Conservation (phyloP, 495 filamentous ascomycete species). For the Sordaria brevicollis region DNA sequence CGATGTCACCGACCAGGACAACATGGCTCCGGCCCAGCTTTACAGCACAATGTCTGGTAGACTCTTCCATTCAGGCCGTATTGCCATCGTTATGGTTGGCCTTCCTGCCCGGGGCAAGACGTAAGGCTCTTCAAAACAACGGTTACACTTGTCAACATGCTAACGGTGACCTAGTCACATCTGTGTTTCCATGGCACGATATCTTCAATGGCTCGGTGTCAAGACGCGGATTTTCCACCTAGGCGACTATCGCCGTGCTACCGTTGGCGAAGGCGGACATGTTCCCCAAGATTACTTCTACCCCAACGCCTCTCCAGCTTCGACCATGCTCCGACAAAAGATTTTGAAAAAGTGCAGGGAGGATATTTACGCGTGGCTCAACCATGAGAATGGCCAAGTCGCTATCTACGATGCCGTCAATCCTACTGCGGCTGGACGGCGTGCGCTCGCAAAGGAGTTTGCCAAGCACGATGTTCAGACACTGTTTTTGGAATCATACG, state of each 20-base stretch:
- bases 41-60: conserved; percentile 97
- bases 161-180: conserved; percentile 56
- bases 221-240: conserved; percentile 97
- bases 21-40: conserved; percentile 89
- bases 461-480: conserved; percentile 94
- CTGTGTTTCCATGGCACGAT: conserved; percentile 87
- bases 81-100: conserved; percentile 94
- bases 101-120: conserved; percentile 95
- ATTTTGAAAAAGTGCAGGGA: conserved; percentile 96
- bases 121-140: conserved; percentile 36
- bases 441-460: conserved; percentile 88
- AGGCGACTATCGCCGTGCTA: conserved; percentile 90
- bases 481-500: conserved; percentile 91
- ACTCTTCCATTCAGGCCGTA: conserved; percentile 92
- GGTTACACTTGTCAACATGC: not conserved
- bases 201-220: conserved; percentile 94
- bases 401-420: conserved; percentile 99
- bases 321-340: conserved; percentile 84
- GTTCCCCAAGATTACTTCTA: conserved; percentile 98
- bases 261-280: conserved; percentile 72
- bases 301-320: conserved; percentile 80
- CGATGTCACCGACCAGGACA: conserved; percentile 66
- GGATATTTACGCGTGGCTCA: conserved; percentile 91
- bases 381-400: conserved; percentile 95
- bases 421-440: conserved; percentile 70